Percentiles rank a stretch among this genome's conserved stretches.
phyloP scores from a whole-genome alignment of 257 asterid genomes.

The Solanum chmielewskii region DNA sequence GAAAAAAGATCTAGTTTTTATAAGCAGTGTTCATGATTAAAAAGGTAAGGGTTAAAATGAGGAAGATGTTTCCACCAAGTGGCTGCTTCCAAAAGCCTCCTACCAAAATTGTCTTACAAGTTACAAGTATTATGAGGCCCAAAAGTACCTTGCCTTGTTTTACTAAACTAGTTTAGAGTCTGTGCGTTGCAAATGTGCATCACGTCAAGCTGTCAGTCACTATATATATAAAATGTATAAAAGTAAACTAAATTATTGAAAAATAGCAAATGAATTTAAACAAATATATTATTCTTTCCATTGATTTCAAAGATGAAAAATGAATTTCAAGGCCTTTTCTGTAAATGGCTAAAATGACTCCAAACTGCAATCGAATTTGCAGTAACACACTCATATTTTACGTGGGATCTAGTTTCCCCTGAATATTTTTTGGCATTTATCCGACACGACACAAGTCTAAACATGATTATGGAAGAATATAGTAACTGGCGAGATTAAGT shows the following conservation, averaged over 20 bases:
- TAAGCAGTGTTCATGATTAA: neutral
- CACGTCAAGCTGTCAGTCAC: neutral
- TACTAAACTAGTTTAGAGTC: neutral
- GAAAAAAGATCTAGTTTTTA: neutral
- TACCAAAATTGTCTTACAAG: neutral
- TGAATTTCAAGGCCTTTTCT: neutral
- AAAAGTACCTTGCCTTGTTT: neutral
- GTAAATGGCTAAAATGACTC: neutral
- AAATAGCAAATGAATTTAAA: neutral
- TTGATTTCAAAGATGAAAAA: neutral
- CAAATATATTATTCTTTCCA: neutral
- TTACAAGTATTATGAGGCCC: neutral
- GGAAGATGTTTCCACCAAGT: neutral
- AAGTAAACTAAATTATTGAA: neutral
- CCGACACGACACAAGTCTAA: neutral
- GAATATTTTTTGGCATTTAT: neutral
- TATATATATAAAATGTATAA: neutral
- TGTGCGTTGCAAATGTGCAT: neutral
- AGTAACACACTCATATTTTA: neutral
- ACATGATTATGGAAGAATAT: neutral
- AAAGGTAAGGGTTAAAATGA: neutral
- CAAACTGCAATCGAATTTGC: neutral
- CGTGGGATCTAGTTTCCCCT: neutral
- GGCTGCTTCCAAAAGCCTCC: neutral
- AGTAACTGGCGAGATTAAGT: neutral